These are phyloP conservation scores for Durio zibethinus DNA, from an alignment of 345 rosid species.

Conservation along the genomic window DNA sequence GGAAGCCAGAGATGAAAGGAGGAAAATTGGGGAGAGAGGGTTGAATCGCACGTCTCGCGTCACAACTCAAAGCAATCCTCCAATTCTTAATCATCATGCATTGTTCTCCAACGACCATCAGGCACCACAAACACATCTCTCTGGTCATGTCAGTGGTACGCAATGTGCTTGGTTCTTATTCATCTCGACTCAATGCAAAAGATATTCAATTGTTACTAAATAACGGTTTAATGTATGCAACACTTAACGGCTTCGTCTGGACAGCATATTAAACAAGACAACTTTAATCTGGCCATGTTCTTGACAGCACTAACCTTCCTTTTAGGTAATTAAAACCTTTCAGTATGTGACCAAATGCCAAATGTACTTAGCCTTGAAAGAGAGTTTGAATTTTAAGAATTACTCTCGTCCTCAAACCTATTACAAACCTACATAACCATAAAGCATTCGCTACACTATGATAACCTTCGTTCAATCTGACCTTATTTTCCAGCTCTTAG, in stretches of 20 bases:
- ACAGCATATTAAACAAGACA: too few species aligned
- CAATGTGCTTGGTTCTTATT: background rate
- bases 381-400: background rate
- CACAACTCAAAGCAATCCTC: background rate
- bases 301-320: too few species aligned
- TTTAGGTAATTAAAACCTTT: too few species aligned
- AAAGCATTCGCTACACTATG: background rate
- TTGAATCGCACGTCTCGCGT: background rate
- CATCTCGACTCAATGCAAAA: background rate
- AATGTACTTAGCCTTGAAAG: too few species aligned
- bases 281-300: too few species aligned
- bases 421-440: background rate
- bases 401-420: too few species aligned
- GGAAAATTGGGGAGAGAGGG: background rate
- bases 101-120: background rate
- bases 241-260: too few species aligned
- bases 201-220: background rate
- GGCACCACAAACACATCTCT: background rate
- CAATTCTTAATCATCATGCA: background rate
- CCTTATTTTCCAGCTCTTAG: background rate
- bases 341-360: too few species aligned
- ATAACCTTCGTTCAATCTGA: background rate
- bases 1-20: background rate
- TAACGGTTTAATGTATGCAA: background rate
- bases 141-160: background rate